Evolutionary conservation across 306 rosid species (phyloP).

Genomic region (Rosa multiflora): DNA sequence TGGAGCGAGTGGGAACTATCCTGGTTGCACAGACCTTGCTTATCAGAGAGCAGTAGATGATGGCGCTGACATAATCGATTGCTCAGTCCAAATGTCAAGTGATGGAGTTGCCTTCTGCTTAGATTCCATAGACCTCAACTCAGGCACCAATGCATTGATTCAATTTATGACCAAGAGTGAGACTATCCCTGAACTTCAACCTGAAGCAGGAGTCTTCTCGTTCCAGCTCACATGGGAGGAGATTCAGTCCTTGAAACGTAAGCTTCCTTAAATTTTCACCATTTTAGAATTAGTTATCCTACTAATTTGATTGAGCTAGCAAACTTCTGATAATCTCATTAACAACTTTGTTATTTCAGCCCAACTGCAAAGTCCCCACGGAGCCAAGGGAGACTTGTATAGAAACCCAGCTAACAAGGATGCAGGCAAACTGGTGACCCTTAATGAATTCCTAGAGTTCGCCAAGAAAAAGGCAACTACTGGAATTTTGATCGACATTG

Average conservation of each 20-base stretch:
- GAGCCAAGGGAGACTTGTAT: neutral
- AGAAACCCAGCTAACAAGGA: slow-evolving; percentile 78
- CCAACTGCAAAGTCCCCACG: slow-evolving; percentile 41
- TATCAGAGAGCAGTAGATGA: slow-evolving; percentile 70
- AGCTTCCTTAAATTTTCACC: slow-evolving; percentile 12
- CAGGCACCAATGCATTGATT: slow-evolving; percentile 46
- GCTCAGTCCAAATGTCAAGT: slow-evolving; percentile 86
- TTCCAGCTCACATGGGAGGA: slow-evolving; percentile 84
- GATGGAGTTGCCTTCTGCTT: slow-evolving; percentile 85
- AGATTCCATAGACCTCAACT: slow-evolving; percentile 42
- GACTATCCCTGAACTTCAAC: slow-evolving; percentile 64
- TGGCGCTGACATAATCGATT: slow-evolving; percentile 82
- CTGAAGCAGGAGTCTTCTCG: slow-evolving; percentile 66
- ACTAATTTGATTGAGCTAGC: neutral
- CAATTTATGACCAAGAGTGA: slow-evolving; percentile 51
- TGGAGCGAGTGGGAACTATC: slow-evolving; percentile 84
- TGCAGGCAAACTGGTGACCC: slow-evolving; percentile 60
- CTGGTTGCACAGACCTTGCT: slow-evolving; percentile 85
- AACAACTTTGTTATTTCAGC: slow-evolving; percentile 51
- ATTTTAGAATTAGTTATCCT: neutral
- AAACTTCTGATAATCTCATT: neutral
- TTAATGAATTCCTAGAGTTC: slow-evolving; percentile 68
- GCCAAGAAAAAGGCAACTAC: slow-evolving; percentile 72
- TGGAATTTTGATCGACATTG: slow-evolving; percentile 65
- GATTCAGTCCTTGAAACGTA: slow-evolving; percentile 75